Base-by-base conservation (phyloP, 208 protist species). In the Trypanosoma grayi region DNA sequence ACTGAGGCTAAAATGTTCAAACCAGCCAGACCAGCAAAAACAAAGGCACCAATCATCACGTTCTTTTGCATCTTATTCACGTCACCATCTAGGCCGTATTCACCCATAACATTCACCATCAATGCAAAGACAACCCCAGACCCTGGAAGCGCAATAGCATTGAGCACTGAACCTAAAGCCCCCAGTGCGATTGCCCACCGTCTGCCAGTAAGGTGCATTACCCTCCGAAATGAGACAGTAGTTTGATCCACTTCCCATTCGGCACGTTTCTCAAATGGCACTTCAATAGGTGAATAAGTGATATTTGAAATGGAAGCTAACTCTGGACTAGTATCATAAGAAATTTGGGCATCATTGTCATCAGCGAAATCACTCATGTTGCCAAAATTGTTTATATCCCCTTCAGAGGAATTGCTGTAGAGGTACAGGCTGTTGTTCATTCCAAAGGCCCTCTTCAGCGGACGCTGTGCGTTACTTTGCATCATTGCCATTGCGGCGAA, bases 341-440 rank as follows among this genome's bases (percentile, higher is more conserved):
- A 50, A 2, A 27, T 30, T 8, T 2, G 13, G 13, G 13, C 18
- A 18, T 22, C 27, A 54, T 33, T 37, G 4, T 18, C 22, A 20
- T 6, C 2, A 25, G 14, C 16, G 22, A 4, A 4, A 14, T 22
- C 20, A 24, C 10, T 11, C 16, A 54, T 37, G n/a, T 39, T 30
- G 5, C 39, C 27, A 54, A 25, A 39, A 20, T 7, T 18, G 22
- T 22, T 37, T 20, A 16, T 24, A 47, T 4, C n/a, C n/a, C 22
- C 34, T 31, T 44, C 31, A 45, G 13, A 44, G 22, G n/a, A 14
- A 58, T 45, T 20, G 9, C 14, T 22, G 36, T 71, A 64, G 14
- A 73, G 57, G 40, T 81, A 79, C 48, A 79, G 70, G 48, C 70
- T 81, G 2, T 72, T 79, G 57, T 79, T 70, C 45, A 82, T 57